Conservation (phyloP, 1,139 yeast genomes). For the Suhomyces yuchorum region DNA sequence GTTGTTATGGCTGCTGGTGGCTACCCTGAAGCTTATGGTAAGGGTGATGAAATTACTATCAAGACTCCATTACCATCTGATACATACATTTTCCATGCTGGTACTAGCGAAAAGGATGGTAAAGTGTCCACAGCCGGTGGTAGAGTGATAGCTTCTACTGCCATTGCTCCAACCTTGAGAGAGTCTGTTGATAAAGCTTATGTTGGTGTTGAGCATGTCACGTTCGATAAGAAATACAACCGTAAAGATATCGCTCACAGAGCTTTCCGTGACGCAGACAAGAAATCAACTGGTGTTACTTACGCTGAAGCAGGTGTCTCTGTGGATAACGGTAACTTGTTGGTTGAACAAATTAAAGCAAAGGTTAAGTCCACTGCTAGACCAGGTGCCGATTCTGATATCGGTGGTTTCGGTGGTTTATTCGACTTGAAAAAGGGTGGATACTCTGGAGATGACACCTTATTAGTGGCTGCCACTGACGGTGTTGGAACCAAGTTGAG, state of each 20-base stretch:
- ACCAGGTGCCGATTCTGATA: conserved; percentile 95
- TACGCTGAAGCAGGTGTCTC: conserved; percentile 97
- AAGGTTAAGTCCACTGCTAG: conserved; percentile 94
- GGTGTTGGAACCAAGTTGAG: conserved; percentile 98
- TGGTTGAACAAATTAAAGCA: conserved; percentile 88
- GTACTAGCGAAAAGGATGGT: conserved; percentile 64
- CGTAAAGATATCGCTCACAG: conserved; percentile 95
- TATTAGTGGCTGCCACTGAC: conserved; percentile 96
- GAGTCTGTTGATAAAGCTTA: conserved; percentile 88
- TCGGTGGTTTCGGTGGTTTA: conserved; percentile 98
- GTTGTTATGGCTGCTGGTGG: conserved; percentile 98
- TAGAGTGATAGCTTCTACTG: conserved; percentile 93
- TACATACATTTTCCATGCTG: conserved; percentile 90
- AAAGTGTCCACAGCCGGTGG: conserved; percentile 88
- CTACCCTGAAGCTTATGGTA: conserved; percentile 83
- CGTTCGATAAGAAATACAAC: conserved; percentile 75
- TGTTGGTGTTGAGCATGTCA: conserved; percentile 74
- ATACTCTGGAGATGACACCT: conserved; percentile 69
- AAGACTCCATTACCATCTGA: conserved; percentile 49
- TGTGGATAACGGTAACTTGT: conserved; percentile 88
- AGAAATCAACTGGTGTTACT: conserved; percentile 54
- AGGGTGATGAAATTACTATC: conserved; percentile 82
- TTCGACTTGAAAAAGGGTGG: conserved; percentile 92
- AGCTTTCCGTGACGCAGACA: conserved; percentile 68
- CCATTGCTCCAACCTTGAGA: conserved; percentile 72